Conservation (phyloP, 2,329 filamentous ascomycete genomes). For the Exophiala calicioides region DNA sequence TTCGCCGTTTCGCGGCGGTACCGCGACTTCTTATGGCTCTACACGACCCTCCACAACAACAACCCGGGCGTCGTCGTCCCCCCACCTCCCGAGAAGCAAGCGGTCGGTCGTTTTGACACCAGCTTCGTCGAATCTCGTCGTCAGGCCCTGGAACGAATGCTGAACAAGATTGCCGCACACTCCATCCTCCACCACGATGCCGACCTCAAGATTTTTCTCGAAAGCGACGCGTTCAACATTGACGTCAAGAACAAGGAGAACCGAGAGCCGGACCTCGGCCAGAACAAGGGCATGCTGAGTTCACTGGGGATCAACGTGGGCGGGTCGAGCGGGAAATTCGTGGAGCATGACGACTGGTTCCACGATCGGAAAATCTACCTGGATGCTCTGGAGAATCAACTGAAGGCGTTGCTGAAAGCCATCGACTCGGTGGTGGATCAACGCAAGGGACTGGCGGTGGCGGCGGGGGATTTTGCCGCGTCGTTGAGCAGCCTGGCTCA, state of each 20-base stretch:
- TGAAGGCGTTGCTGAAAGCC: constrained; percentile 86
- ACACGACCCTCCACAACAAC: constrained; percentile 89
- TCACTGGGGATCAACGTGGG: constrained; percentile 79
- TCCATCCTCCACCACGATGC: constrained; percentile 88
- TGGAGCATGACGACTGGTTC: constrained; percentile 99
- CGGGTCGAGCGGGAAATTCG: constrained; percentile 74
- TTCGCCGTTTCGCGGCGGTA: constrained; percentile 94
- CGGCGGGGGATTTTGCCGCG: constrained; percentile 87
- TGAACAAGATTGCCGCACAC: constrained; percentile 92
- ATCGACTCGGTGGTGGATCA: constrained; percentile 92
- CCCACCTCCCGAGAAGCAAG: constrained; percentile 96
- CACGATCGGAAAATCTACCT: constrained; percentile 94
- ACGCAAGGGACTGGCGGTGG: constrained; percentile 89
- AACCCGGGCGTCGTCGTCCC: constrained; percentile 94
- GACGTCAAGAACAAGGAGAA: constrained; percentile 98
- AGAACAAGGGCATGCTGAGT: constrained; percentile 92
- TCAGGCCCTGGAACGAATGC: constrained; percentile 92
- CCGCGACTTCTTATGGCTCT: constrained; percentile 96
- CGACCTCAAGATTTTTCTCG: constrained; percentile 93
- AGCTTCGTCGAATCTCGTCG: constrained; percentile 94
- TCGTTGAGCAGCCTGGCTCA: constrained; percentile 90
- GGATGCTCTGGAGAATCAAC: constrained; percentile 86
- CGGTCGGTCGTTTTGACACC: constrained; percentile 90
- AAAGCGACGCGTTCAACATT: constrained; percentile 93
- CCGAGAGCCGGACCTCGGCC: constrained; percentile 77